These are phyloP conservation scores for Ligustrum vulgare DNA, from an alignment of 257 asterid species.

Conservation along the genomic window DNA sequence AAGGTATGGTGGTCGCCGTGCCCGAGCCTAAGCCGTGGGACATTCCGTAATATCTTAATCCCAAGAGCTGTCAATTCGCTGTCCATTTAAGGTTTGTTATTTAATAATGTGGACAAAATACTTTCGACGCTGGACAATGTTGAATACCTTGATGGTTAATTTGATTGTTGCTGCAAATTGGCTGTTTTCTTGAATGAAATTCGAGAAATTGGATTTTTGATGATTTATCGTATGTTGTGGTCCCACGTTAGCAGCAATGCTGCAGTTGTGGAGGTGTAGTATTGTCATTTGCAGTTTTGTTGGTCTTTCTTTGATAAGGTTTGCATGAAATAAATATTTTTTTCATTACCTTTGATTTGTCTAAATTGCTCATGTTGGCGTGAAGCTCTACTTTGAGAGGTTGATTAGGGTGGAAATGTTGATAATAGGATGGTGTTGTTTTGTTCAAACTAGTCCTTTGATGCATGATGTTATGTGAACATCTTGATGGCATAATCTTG, in stretches of 20 bases:
- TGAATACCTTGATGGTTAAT: not conserved
- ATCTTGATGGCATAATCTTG: not conserved
- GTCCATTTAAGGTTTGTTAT: constrained; percentile 21
- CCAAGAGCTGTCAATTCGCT: not conserved
- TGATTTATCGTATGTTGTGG: too few relatives aligned
- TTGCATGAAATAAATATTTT: not conserved
- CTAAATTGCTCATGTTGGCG: too few relatives aligned
- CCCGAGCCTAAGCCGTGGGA: constrained; percentile 59
- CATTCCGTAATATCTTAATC: constrained; percentile 31
- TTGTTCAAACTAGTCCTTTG: not conserved
- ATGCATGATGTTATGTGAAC: not conserved
- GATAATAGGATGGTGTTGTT: constrained; percentile 1
- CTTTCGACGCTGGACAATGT: constrained; percentile 21
- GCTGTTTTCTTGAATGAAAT: constrained; percentile 13
- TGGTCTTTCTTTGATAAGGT: constrained; percentile 4
- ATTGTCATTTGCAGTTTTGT: constrained; percentile 4
- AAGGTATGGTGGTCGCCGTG: constrained; percentile 45
- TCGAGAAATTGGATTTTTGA: constrained; percentile 13
- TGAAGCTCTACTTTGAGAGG: not conserved
- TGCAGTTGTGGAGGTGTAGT: not conserved
- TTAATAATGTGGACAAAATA: constrained; percentile 34
- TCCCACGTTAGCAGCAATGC: too few relatives aligned
- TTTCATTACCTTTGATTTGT: not conserved
- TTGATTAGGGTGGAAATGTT: constrained; percentile 2
- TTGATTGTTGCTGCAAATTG: constrained; percentile 20